phyloP scores from a whole-genome alignment of 2,329 filamentous ascomycete species.

The Colletotrichum caudatum region DNA sequence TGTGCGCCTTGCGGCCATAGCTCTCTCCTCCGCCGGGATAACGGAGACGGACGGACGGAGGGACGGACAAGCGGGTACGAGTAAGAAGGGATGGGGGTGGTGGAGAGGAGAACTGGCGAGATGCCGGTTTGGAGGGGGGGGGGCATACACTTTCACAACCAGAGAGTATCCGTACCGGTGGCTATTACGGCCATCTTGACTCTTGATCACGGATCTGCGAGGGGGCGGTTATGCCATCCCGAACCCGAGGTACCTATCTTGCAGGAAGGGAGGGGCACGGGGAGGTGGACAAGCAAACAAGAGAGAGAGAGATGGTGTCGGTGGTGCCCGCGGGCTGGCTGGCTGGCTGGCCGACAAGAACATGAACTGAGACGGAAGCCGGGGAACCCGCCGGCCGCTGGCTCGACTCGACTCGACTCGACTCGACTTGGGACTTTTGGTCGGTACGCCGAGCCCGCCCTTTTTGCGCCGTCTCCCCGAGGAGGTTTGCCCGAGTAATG shows the following conservation, averaged over 20 bases:
- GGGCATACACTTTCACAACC: not conserved
- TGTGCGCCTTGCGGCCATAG: not conserved
- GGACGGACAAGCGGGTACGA: not conserved
- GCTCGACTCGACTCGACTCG: not conserved
- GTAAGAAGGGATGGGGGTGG: not conserved
- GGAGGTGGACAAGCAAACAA: not conserved
- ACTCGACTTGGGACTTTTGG: not conserved
- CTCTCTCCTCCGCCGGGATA: not conserved
- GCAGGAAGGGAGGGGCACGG: not conserved
- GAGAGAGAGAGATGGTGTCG: not conserved
- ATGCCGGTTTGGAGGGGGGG: too few species aligned
- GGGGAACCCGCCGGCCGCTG: not conserved
- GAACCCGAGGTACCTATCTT: not conserved
- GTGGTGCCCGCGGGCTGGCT: not conserved
- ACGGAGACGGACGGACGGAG: not conserved
- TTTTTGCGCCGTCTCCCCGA: not conserved
- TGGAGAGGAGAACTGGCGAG: not conserved
- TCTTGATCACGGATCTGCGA: not conserved
- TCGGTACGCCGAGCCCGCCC: too few species aligned
- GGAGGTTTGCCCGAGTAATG: not conserved
- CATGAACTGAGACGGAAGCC: not conserved
- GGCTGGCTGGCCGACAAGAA: not conserved
- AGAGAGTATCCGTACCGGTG: too few species aligned
- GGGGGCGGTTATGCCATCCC: not conserved
- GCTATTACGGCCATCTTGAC: not conserved